Conservation (phyloP, 1,284 basidiomycete species). For the Ustilago cynodontis region DNA sequence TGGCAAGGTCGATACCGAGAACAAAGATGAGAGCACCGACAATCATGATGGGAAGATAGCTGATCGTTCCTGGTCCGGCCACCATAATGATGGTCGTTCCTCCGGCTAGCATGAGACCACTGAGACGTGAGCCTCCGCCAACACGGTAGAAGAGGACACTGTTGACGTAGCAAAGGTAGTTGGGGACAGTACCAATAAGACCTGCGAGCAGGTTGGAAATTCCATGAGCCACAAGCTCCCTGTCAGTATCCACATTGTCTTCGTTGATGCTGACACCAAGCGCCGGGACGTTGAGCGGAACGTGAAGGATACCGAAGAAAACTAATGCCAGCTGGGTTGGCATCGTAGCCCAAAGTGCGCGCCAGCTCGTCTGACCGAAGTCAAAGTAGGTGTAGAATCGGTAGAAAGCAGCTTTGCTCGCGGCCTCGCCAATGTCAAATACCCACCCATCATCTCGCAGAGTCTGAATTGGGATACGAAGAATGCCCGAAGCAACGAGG, state of each 20-base stretch:
- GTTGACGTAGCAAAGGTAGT: constrained; percentile 72
- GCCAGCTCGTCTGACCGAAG: constrained; percentile 60
- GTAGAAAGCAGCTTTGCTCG: constrained; percentile 65
- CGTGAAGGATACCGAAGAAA: constrained; percentile 94
- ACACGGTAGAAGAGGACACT: constrained; percentile 83
- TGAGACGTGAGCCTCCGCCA: constrained; percentile 85
- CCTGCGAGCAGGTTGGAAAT: constrained; percentile 89
- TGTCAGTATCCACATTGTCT: constrained; percentile 90
- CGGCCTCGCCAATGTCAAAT: constrained; percentile 79
- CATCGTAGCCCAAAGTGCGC: constrained; percentile 70
- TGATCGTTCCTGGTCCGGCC: constrained; percentile 78
- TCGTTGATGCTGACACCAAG: constrained; percentile 91
- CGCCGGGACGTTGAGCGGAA: constrained; percentile 79
- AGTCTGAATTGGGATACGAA: constrained; percentile 76
- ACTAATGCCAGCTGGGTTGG: constrained; percentile 73
- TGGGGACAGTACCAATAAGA: constrained; percentile 79
- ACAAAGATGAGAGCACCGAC: constrained; percentile 90
- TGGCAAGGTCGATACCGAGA: constrained; percentile 91
- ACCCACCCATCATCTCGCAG: constrained; percentile 84
- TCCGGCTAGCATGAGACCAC: constrained; percentile 86
- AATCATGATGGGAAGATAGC: constrained; percentile 69
- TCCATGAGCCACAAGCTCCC: constrained; percentile 92
- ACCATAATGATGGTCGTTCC: constrained; percentile 82
- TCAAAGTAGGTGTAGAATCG: constrained; percentile 70
- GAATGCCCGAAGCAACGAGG: constrained; percentile 76